phyloP scores from a whole-genome alignment of 2,329 filamentous ascomycete genomes.

The Rutstroemia sp. region DNA sequence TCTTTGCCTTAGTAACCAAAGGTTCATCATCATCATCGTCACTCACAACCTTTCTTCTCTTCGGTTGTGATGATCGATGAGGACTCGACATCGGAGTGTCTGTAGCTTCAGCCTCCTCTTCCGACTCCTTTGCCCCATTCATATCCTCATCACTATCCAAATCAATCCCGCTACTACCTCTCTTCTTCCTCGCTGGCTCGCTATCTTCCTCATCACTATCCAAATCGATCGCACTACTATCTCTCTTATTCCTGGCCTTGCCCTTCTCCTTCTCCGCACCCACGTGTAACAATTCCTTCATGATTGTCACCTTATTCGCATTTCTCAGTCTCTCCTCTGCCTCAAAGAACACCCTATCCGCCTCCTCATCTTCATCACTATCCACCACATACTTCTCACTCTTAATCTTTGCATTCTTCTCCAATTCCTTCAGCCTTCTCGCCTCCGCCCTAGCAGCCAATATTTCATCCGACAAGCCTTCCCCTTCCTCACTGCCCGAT shows the following conservation, averaged over 20 bases:
- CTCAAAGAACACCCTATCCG: slow-evolving; percentile 67
- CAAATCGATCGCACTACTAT: slow-evolving; percentile 15
- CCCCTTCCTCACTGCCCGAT: slow-evolving; percentile 34
- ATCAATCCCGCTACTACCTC: slow-evolving; percentile 10
- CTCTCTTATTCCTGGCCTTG: slow-evolving; percentile 21
- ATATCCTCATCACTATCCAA: slow-evolving; percentile 27
- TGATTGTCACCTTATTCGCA: slow-evolving; percentile 30
- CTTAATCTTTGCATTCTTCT: slow-evolving; percentile 75
- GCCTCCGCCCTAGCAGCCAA: slow-evolving; percentile 52
- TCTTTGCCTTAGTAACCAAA: slow-evolving; percentile 1
- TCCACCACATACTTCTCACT: slow-evolving; percentile 73
- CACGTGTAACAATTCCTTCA: slow-evolving; percentile 25
- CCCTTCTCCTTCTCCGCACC: slow-evolving; percentile 14
- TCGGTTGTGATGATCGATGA: slow-evolving; percentile 29
- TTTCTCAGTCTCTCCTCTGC: slow-evolving; percentile 62
- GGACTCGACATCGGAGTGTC: slow-evolving; percentile 36
- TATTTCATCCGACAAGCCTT: slow-evolving; percentile 51
- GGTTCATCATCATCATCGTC: slow-evolving; percentile 20
- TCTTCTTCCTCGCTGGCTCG: slow-evolving; percentile 12
- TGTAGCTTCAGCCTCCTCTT: slow-evolving; percentile 28
- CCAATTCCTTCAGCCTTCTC: slow-evolving; percentile 60
- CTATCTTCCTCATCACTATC: slow-evolving; percentile 28
- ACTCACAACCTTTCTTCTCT: slow-evolving; percentile 32
- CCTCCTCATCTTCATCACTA: slow-evolving; percentile 79
- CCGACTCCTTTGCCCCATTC: slow-evolving; percentile 15